Conservation (phyloP, 1,284 basidiomycete species). For the Pyrrhoderma noxium region DNA sequence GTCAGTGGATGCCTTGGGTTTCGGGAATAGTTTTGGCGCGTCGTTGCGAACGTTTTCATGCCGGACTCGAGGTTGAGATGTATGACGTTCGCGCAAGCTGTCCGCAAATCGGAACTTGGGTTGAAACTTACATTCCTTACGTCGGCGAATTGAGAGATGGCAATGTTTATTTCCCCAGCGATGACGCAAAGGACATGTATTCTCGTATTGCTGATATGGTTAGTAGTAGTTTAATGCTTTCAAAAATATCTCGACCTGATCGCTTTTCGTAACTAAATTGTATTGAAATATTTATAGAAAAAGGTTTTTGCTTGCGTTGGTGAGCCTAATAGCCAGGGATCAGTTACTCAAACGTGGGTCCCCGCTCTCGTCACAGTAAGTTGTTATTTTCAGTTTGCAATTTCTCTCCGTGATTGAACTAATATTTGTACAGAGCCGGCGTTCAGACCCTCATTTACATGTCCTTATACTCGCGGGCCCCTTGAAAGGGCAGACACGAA, state of each 20-base stretch:
- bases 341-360: slow-evolving; percentile 6
- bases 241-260: neutral
- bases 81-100: slow-evolving; percentile 17
- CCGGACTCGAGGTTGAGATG: slow-evolving; percentile 16
- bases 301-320: slow-evolving; percentile 17
- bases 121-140: slow-evolving; percentile 19
- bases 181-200: slow-evolving; percentile 15
- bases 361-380: slow-evolving; percentile 18
- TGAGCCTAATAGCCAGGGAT: slow-evolving; percentile 5
- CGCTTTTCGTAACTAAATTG: no score
- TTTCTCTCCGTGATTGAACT: neutral
- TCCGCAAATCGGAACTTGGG: slow-evolving; percentile 7
- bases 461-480: slow-evolving; percentile 16
- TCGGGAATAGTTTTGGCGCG: slow-evolving; percentile 14
- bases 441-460: slow-evolving; percentile 6
- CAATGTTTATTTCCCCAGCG: slow-evolving; percentile 13
- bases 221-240: neutral
- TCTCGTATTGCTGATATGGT: slow-evolving; percentile 17
- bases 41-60: slow-evolving; percentile 18
- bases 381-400: neutral
- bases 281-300: no score
- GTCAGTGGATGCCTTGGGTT: slow-evolving; percentile 18
- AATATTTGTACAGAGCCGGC: slow-evolving; percentile 15
- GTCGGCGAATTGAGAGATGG: slow-evolving; percentile 17
- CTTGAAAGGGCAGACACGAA: slow-evolving; percentile 7